phyloP scores from a whole-genome alignment of 2,329 filamentous ascomycete species.

The Orbilia oligospora region DNA sequence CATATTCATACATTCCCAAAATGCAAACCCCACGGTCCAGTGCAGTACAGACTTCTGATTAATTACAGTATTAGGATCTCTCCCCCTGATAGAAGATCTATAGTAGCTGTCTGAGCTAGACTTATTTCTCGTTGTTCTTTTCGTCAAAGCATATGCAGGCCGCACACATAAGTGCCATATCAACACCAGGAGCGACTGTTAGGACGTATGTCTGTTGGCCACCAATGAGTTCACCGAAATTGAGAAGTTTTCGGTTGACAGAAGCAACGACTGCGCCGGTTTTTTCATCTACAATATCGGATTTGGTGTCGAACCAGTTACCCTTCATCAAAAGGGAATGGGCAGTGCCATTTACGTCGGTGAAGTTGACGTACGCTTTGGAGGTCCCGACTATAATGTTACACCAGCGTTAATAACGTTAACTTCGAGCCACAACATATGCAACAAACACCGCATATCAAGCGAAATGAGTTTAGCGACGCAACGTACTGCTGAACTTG shows the following conservation, averaged over 20 bases:
- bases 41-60: neutral
- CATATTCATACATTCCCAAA: neutral
- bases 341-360: slow-evolving; percentile 68
- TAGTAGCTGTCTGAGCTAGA: no score
- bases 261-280: slow-evolving; percentile 72
- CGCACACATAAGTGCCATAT: slow-evolving; percentile 76
- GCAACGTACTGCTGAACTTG: slow-evolving; percentile 70
- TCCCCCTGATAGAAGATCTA: no score
- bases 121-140: slow-evolving; percentile 71
- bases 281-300: slow-evolving; percentile 73
- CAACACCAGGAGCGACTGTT: slow-evolving; percentile 75
- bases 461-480: neutral
- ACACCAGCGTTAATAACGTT: slow-evolving; percentile 27
- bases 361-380: slow-evolving; percentile 74
- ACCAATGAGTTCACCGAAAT: slow-evolving; percentile 73
- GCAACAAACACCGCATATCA: neutral
- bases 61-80: neutral
- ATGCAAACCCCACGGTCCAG: neutral
- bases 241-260: slow-evolving; percentile 75
- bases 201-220: slow-evolving; percentile 78
- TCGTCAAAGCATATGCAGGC: slow-evolving; percentile 79
- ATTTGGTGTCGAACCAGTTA: slow-evolving; percentile 73
- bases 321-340: slow-evolving; percentile 74
- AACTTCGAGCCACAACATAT: neutral
- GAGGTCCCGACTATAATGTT: slow-evolving; percentile 69